A percentile compares a stretch with the other conserved stretches of the same genome.
Conservation (phyloP, 495 filamentous ascomycete species). For the Neurospora sp. region DNA sequence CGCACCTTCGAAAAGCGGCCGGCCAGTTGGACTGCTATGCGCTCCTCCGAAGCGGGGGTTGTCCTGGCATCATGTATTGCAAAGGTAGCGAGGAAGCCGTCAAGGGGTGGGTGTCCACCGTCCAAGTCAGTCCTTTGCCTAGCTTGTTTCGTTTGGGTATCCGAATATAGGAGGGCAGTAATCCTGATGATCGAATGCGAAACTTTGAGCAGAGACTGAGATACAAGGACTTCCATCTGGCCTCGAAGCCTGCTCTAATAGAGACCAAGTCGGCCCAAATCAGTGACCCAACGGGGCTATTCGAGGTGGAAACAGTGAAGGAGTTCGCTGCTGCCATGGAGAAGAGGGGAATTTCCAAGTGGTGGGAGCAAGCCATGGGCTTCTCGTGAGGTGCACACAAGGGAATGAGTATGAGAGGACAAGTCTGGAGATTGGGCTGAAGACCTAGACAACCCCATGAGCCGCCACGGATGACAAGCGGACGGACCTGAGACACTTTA, state of each 20-base stretch:
- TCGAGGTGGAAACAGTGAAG: slow-evolving; percentile 14
- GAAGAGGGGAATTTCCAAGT: slow-evolving; percentile 12
- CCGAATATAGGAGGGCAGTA: not conserved
- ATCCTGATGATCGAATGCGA: not conserved
- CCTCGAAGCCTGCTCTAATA: slow-evolving; percentile 12
- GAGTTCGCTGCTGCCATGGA: slow-evolving; percentile 23
- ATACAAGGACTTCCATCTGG: slow-evolving; percentile 24
- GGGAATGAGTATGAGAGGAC: not conserved
- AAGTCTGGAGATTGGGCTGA: not conserved
- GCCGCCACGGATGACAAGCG: not conserved
- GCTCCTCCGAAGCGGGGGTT: slow-evolving; percentile 54
- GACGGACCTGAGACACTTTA: not conserved
- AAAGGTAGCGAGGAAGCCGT: slow-evolving; percentile 44
- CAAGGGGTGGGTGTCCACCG: slow-evolving; percentile 19
- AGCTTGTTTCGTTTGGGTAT: not conserved
- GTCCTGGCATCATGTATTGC: slow-evolving; percentile 71
- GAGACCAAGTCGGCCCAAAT: slow-evolving; percentile 1
- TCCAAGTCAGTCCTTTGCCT: slow-evolving; percentile 16
- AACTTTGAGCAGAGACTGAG: slow-evolving; percentile 14
- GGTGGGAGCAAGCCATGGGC: slow-evolving; percentile 22
- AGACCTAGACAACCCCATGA: not conserved
- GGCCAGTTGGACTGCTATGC: slow-evolving; percentile 44
- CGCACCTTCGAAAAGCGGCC: slow-evolving; percentile 53
- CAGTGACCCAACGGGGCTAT: slow-evolving; percentile 11
- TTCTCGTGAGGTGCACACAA: slow-evolving; percentile 5